These are phyloP conservation scores for Neolentinus lepideus DNA, from an alignment of 1,284 basidiomycete genomes.

Conservation along the genomic window DNA sequence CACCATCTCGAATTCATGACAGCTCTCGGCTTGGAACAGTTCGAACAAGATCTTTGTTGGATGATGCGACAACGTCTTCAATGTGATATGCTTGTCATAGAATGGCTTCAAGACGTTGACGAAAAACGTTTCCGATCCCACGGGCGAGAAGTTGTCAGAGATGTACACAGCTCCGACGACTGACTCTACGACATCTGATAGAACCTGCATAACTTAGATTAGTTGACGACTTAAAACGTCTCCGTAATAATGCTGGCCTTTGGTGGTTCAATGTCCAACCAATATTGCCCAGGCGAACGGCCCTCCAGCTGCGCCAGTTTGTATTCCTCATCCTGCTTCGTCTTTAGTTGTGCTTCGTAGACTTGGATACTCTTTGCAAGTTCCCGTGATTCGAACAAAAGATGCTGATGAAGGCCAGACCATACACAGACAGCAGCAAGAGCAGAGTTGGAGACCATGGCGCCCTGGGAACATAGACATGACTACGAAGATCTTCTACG, in stretches of 20 bases:
- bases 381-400: conserved; percentile 48
- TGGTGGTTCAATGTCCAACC: conserved; percentile 67
- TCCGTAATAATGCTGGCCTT: conserved; percentile 55
- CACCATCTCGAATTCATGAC: conserved; percentile 51
- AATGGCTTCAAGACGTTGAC: conserved; percentile 63
- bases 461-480: conserved; percentile 37
- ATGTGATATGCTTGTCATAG: conserved; percentile 61
- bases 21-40: conserved; percentile 59
- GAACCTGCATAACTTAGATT: conserved; percentile 32
- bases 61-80: conserved; percentile 64
- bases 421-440: conserved; percentile 68
- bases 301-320: conserved; percentile 36
- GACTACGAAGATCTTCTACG: not conserved
- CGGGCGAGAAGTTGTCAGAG: conserved; percentile 59
- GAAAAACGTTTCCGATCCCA: conserved; percentile 57
- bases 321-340: conserved; percentile 42
- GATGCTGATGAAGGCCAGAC: conserved; percentile 53
- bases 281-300: conserved; percentile 58
- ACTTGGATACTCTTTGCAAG: conserved; percentile 41
- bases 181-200: conserved; percentile 75
- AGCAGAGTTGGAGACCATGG: conserved; percentile 75
- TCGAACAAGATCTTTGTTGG: conserved; percentile 71
- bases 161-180: conserved; percentile 69
- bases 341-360: conserved; percentile 46
- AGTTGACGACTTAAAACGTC: conserved; percentile 1